These are phyloP conservation scores for Kwoniella dejecticola DNA, from an alignment of 768 basidiomycete species.

Conservation along the genomic window DNA sequence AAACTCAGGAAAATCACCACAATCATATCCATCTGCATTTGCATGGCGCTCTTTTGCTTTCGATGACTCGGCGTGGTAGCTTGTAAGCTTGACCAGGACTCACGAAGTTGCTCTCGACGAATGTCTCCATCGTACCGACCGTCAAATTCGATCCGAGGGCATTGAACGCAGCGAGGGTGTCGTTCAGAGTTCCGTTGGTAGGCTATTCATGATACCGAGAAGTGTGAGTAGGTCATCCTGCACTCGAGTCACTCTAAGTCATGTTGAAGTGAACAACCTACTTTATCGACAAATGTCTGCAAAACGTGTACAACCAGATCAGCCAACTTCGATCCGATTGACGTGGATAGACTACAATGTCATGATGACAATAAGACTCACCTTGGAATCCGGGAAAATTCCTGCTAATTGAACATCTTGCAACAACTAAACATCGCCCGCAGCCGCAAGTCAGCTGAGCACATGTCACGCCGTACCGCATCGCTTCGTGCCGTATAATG, in stretches of 20 bases:
- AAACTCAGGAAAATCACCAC: neutral
- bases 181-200: conserved; percentile 67
- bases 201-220: too few relatives aligned
- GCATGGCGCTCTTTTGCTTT: too few relatives aligned
- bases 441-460: too few relatives aligned
- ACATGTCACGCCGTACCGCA: too few relatives aligned
- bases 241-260: too few relatives aligned
- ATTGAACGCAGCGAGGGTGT: conserved; percentile 70
- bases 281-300: conserved; percentile 33
- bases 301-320: too few relatives aligned
- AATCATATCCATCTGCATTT: neutral
- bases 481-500: too few relatives aligned
- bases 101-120: conserved; percentile 72
- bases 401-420: conserved; percentile 28
- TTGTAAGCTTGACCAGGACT: conserved; percentile 17
- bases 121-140: conserved; percentile 67
- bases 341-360: neutral
- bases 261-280: neutral
- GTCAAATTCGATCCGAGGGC: conserved; percentile 59
- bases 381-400: conserved; percentile 28
- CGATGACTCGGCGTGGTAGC: too few relatives aligned
- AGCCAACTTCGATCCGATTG: too few relatives aligned
- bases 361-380: neutral
- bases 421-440: conserved; percentile 3
- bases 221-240: too few relatives aligned